phyloP scores from a whole-genome alignment of 2,329 filamentous ascomycete species.

The Exophiala calicioides region DNA sequence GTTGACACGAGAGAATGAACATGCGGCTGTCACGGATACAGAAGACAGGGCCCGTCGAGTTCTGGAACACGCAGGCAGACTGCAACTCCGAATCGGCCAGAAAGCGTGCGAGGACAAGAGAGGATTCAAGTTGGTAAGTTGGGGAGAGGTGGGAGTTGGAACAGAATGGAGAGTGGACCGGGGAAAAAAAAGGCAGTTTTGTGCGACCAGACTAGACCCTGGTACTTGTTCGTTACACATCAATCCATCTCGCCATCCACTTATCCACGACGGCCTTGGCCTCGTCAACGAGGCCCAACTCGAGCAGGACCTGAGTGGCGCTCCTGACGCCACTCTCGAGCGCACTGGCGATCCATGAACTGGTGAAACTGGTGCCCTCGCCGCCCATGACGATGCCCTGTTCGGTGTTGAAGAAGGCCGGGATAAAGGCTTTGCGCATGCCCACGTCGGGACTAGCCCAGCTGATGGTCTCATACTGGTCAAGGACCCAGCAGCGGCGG shows the following conservation, averaged over 20 bases:
- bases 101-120: too few species aligned
- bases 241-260: slow-evolving; percentile 26
- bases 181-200: too few species aligned
- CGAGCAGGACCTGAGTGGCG: slow-evolving; percentile 32
- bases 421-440: slow-evolving; percentile 69
- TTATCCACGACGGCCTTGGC: slow-evolving; percentile 61
- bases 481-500: slow-evolving; percentile 65
- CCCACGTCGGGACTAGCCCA: slow-evolving; percentile 64
- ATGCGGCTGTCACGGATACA: too few species aligned
- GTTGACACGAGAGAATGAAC: too few species aligned
- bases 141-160: too few species aligned
- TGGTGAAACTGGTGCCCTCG: slow-evolving; percentile 71
- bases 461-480: slow-evolving; percentile 62
- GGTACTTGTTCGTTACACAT: slow-evolving; percentile 13
- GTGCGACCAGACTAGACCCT: too few species aligned
- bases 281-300: slow-evolving; percentile 68
- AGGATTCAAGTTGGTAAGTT: too few species aligned
- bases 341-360: slow-evolving; percentile 66
- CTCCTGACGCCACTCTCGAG: slow-evolving; percentile 35
- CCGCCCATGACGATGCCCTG: slow-evolving; percentile 68
- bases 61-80: too few species aligned
- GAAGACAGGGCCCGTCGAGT: too few species aligned
- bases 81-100: too few species aligned
- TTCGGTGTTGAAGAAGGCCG: slow-evolving; percentile 72
- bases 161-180: too few species aligned